These are phyloP conservation scores for Wallacemonas sp. DNA, from an alignment of 208 protist species.

Conservation along the genomic window DNA sequence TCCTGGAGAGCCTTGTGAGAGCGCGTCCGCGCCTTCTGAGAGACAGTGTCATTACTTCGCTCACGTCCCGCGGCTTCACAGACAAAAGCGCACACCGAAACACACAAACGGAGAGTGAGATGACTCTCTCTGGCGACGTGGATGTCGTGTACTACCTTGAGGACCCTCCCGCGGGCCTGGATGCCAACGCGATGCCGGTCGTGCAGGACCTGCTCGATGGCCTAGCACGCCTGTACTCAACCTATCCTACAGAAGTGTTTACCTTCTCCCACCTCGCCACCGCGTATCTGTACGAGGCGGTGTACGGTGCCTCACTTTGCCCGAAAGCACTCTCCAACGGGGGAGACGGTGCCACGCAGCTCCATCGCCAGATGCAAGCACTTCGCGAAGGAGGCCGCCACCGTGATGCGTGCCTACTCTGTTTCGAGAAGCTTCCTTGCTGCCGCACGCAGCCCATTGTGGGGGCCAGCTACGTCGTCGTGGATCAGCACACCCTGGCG, in stretches of 20 bases:
- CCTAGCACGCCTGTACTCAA: constrained; percentile 2
- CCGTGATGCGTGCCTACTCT: background rate
- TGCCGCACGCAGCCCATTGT: background rate
- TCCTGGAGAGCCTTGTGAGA: too few relatives aligned
- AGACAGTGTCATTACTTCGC: too few relatives aligned
- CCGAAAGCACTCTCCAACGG: background rate
- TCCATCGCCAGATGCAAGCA: background rate
- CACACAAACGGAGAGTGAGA: too few relatives aligned
- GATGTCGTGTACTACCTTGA: constrained; percentile 1
- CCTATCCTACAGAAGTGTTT: background rate
- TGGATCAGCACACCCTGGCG: background rate
- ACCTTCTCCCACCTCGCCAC: background rate
- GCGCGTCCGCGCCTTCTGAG: too few relatives aligned
- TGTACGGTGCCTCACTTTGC: background rate
- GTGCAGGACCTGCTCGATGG: background rate
- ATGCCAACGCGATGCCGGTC: too few relatives aligned
- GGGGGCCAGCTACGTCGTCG: constrained; percentile 5
- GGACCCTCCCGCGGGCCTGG: background rate
- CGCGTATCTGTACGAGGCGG: background rate
- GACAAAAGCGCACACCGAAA: too few relatives aligned
- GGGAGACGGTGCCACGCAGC: background rate
- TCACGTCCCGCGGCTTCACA: too few relatives aligned
- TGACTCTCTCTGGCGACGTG: background rate
- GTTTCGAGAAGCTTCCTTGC: too few relatives aligned
- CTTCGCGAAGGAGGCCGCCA: too few relatives aligned